phyloP scores from a whole-genome alignment of 2,329 filamentous ascomycete genomes.

The Neoascochyta sp. region DNA sequence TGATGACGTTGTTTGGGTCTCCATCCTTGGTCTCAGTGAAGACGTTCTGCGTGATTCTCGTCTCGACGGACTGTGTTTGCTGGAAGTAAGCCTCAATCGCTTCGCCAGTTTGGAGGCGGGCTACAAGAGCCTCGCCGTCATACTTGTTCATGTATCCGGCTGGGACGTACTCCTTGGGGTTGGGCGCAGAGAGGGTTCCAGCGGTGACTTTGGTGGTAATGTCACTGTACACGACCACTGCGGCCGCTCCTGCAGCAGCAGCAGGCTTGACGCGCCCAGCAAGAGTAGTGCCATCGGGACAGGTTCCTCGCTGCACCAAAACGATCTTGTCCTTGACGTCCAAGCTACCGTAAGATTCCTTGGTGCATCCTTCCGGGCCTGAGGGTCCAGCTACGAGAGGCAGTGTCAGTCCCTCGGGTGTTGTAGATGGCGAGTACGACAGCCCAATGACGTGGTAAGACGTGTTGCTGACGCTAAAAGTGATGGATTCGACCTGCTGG shows the following conservation, averaged over 20 bases:
- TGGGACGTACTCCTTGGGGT: constrained; percentile 36
- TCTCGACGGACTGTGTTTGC: constrained; percentile 47
- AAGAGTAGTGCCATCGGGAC: constrained; percentile 43
- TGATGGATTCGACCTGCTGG: constrained; percentile 41
- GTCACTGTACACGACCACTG: constrained; percentile 44
- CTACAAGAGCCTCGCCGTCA: constrained; percentile 43
- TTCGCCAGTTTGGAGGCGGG: constrained; percentile 42
- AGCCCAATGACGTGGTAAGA: constrained; percentile 43
- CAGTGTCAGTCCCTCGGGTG: constrained; percentile 43
- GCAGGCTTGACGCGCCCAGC: constrained; percentile 42
- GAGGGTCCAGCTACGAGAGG: constrained; percentile 41
- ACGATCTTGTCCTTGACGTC: constrained; percentile 44
- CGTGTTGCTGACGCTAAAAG: constrained; percentile 38
- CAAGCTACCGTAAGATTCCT: constrained; percentile 35
- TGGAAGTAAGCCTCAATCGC: constrained; percentile 41
- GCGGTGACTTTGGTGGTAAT: constrained; percentile 38
- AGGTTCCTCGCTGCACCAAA: constrained; percentile 41
- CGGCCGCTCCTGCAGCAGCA: constrained; percentile 40
- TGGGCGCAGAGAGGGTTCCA: constrained; percentile 40
- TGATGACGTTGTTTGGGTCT: constrained; percentile 34
- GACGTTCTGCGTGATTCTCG: constrained; percentile 48
- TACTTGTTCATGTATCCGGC: constrained; percentile 43
- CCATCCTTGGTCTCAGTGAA: constrained; percentile 40
- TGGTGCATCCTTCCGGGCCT: constrained; percentile 41
- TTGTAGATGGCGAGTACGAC: constrained; percentile 49